Percentiles rank a stretch among this genome's conserved stretches.
Conservation (phyloP, 495 filamentous ascomycete species). For the Xylaria nigripes region DNA sequence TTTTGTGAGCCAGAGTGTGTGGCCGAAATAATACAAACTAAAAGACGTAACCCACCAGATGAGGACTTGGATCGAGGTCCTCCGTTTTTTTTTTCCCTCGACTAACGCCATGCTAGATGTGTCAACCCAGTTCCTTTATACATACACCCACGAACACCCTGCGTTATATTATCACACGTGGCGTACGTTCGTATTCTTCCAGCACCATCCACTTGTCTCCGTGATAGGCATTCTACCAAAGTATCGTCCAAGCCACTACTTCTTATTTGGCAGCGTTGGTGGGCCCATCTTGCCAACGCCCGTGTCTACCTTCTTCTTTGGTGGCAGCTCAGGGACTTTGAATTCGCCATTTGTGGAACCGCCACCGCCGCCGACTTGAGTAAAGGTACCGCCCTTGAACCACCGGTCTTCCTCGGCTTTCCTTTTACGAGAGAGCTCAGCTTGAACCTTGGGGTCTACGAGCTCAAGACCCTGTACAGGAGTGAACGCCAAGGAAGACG, state of each 20-base stretch:
- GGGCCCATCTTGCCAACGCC: slow-evolving; percentile 42
- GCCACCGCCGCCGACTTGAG: slow-evolving; percentile 60
- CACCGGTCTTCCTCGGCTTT: slow-evolving; percentile 92
- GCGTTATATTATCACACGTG: background rate
- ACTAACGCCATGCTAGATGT: slow-evolving; percentile 7
- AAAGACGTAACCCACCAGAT: background rate
- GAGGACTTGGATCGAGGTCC: slow-evolving; percentile 1
- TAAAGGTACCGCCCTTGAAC: slow-evolving; percentile 95
- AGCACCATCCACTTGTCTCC: no score
- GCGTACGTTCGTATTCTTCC: background rate
- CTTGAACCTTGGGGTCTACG: slow-evolving; percentile 85
- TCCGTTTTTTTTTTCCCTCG: background rate
- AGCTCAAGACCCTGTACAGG: slow-evolving; percentile 92
- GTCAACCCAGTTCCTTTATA: background rate
- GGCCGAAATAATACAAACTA: no score
- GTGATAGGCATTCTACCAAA: background rate
- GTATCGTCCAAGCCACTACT: slow-evolving; percentile 7
- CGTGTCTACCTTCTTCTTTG: slow-evolving; percentile 51
- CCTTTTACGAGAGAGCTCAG: slow-evolving; percentile 73
- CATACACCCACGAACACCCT: background rate
- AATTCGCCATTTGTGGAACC: slow-evolving; percentile 29
- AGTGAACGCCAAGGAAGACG: slow-evolving; percentile 84
- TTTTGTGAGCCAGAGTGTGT: no score
- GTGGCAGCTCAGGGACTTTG: slow-evolving; percentile 55
- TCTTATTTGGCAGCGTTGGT: slow-evolving; percentile 23